phyloP scores from a whole-genome alignment of 306 rosid species.

The Parietaria judaica region DNA sequence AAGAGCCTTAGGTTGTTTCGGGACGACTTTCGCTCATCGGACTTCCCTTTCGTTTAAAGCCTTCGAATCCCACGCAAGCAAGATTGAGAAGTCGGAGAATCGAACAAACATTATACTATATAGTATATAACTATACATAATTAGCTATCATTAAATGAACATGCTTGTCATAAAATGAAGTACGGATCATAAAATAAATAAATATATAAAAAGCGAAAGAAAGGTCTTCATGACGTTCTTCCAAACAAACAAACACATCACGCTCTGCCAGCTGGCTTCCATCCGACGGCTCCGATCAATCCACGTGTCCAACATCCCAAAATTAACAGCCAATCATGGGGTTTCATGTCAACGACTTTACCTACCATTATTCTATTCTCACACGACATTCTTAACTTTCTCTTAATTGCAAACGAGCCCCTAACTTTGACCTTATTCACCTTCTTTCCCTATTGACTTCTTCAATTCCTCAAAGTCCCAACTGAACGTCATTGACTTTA shows the following conservation, averaged over 20 bases:
- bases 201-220: neutral
- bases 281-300: neutral
- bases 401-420: neutral
- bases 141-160: too few species aligned
- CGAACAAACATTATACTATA: too few species aligned
- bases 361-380: neutral
- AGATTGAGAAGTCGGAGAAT: too few species aligned
- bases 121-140: too few species aligned
- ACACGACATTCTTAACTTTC: constrained; percentile 3
- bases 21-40: too few species aligned
- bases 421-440: neutral
- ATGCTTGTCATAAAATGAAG: neutral
- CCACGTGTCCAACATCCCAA: neutral
- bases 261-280: constrained; percentile 3
- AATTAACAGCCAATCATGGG: constrained; percentile 6
- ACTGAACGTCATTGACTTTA: neutral
- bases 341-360: constrained; percentile 10
- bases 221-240: neutral
- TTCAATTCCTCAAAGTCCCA: neutral
- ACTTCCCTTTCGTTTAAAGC: too few species aligned
- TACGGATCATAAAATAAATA: neutral
- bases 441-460: neutral
- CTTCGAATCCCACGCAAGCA: too few species aligned
- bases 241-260: too few species aligned
- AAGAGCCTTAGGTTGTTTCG: too few species aligned